Percentiles rank a stretch among this genome's conserved stretches.
Conservation (phyloP, 1,139 yeast species). For the Wickerhamomyces sp. region DNA sequence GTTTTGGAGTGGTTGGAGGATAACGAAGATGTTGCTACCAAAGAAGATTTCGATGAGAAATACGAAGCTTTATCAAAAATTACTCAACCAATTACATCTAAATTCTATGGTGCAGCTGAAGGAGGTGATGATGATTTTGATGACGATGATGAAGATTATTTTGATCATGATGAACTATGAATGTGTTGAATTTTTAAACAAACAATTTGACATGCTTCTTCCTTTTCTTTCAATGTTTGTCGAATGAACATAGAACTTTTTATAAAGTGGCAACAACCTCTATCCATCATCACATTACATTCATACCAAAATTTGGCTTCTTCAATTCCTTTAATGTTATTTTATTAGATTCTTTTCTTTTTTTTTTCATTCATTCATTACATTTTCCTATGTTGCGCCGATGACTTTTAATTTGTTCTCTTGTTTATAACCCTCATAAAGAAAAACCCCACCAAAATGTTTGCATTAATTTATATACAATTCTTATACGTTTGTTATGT, state of each 20-base stretch:
- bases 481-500: too few species aligned
- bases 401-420: too few species aligned
- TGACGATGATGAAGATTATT: slow-evolving; percentile 62
- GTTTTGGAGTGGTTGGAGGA: slow-evolving; percentile 81
- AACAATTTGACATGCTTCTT: too few species aligned
- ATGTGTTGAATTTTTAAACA: neutral
- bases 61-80: slow-evolving; percentile 77
- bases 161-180: slow-evolving; percentile 62
- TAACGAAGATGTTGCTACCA: slow-evolving; percentile 79
- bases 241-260: too few species aligned
- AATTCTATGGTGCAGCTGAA: slow-evolving; percentile 69
- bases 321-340: neutral
- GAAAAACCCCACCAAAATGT: too few species aligned
- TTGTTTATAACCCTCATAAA: too few species aligned
- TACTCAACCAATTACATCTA: slow-evolving; percentile 91
- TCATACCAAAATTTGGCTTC: neutral
- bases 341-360: neutral
- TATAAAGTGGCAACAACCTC: too few species aligned
- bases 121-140: slow-evolving; percentile 42
- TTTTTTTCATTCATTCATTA: neutral
- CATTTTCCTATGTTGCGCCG: neutral
- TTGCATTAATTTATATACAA: too few species aligned
- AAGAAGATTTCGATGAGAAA: slow-evolving; percentile 93
- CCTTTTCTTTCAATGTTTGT: too few species aligned
- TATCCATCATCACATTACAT: too few species aligned